Base-by-base conservation (phyloP, 2,329 filamentous ascomycete species). In the Diaporthe nobilis region DNA sequence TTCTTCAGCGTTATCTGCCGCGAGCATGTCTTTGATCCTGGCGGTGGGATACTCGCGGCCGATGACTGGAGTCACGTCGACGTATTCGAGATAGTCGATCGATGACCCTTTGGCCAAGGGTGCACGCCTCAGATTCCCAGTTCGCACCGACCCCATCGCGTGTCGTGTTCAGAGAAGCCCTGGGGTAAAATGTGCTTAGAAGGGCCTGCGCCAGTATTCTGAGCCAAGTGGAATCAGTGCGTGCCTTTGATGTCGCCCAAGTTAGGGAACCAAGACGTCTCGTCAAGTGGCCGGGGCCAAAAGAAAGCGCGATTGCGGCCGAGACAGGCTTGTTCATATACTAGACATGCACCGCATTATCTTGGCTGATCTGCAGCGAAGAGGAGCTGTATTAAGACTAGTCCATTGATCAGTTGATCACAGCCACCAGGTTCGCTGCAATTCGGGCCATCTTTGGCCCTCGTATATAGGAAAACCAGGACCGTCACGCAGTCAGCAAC, bases 51-150 rank as follows among this genome's bases (percentile, higher is more conserved):
- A 83, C 65, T 84, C 82, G 25, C 82, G 80, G 37, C 82, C 82
- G 63, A 83, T 82, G 51, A 82, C 79, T 22, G 82, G 82, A 5
- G 81, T 82, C 37, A 80, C 79, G 60, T 84, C 82, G 72, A 81
- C 77, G 77, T 81, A 82, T 55, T 81, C 79, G 34, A 83, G 77
- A 47, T 82, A 71, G 39, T 82, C 80, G n/a, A 84, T 65, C 20
- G 61, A 65, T 7, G 28, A 13, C 42, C 61, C 61, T 17, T 65
- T 65, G 1, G 61, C 15, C 61, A 65, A 34, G 10, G 61, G 61
- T 10, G 61, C 61, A 13, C 61, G 61, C 61, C 39, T 47, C 61
- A 65, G n/a, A 7, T 49, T 65, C 9, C 12, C 61, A 34, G 28
- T 17, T 65, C 42, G 42, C 17, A 49, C 17, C 49, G 61, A 65